Percentiles rank a stretch among this genome's conserved stretches.
Evolutionary conservation across 164 flowering plant species (phyloP).

Genomic region (Amborella trichopoda): DNA sequence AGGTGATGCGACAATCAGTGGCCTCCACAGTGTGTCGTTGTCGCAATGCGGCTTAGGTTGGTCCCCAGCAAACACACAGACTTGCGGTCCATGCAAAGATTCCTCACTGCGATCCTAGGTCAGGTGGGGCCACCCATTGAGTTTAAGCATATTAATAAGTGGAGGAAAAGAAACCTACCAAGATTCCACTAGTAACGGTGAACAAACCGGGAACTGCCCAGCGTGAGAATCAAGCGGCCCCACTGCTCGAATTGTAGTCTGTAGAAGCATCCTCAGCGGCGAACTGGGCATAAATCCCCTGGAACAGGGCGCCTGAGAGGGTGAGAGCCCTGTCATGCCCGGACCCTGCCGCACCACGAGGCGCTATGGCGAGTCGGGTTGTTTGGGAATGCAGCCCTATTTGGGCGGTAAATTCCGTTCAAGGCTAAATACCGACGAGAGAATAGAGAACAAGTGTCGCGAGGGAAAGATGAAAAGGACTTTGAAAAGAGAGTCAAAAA

Average conservation of each 20-base stretch:
- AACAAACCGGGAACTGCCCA: too few relatives aligned
- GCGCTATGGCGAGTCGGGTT: conserved; percentile 5
- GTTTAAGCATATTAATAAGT: too few relatives aligned
- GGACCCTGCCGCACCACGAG: conserved; percentile 6
- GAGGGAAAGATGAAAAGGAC: conserved; percentile 6
- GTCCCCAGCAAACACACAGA: too few relatives aligned
- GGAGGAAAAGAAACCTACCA: too few relatives aligned
- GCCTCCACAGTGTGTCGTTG: too few relatives aligned
- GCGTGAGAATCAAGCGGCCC: too few relatives aligned
- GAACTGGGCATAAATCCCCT: neutral
- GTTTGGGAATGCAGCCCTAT: conserved; percentile 7
- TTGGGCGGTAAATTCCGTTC: conserved; percentile 4
- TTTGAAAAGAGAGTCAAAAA: conserved; percentile 4
- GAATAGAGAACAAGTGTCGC: conserved; percentile 4
- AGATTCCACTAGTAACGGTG: too few relatives aligned
- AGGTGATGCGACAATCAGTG: too few relatives aligned
- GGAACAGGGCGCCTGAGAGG: conserved; percentile 2
- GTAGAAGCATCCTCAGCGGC: too few relatives aligned
- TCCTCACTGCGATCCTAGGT: conserved; percentile 4
- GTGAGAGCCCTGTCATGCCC: conserved; percentile 4
- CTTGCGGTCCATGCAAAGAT: too few relatives aligned
- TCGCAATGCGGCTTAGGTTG: too few relatives aligned
- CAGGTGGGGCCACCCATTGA: conserved; percentile 8
- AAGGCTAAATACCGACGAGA: conserved; percentile 2
- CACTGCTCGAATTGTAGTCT: too few relatives aligned